Base-by-base conservation (phyloP, 257 asterid genomes). In the Salvia rosmarinus region DNA sequence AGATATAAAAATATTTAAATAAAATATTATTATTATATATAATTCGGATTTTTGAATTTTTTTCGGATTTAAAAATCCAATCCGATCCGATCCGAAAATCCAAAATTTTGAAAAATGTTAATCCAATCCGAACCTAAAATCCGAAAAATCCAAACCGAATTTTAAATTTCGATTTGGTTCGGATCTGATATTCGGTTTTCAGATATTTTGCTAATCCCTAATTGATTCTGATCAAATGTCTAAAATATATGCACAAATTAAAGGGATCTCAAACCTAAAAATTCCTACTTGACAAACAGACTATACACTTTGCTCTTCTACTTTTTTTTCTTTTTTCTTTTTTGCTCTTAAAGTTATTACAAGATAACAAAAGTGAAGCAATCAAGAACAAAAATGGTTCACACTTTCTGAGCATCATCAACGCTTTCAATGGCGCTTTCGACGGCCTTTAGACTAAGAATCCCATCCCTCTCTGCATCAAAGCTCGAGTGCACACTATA, bases 401-500 rank as follows among this genome's bases (percentile, higher is more conserved):
- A 84, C 68, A 87, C 96, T 82, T 79, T 82, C 19, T 63, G 66
- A 54, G 75, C 57, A 69, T 78, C 85, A 73, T 78, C 91, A 78
- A 78, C 84, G 50, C 25, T 70, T 67, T 82, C 95, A 67, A 74
- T 63, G 23, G 85, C 68, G 3, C 70, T 72, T 71, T 86, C 87
- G 58, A 77, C 74, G 8, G 47, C 64, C 79, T 84, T 86, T 76
- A 72, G 89, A 76, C 89, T 19, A 63, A 90, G 90, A 35, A 64
- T 52, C 23, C 95, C 96, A 46, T 75, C 82, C 81, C 80, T 90
- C 78, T 89, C 98, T 0, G 97, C 97, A 79, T 94, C 99, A 59
- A 86, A 94, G 86, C 96, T 94, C n/a, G 96, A 93, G 77, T 94
- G 99, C 59, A 94, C 96, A 52, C 99, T 86, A 63, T 94, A 94